Conservation (phyloP, 257 asterid genomes). For the Penstemon davidsonii region DNA sequence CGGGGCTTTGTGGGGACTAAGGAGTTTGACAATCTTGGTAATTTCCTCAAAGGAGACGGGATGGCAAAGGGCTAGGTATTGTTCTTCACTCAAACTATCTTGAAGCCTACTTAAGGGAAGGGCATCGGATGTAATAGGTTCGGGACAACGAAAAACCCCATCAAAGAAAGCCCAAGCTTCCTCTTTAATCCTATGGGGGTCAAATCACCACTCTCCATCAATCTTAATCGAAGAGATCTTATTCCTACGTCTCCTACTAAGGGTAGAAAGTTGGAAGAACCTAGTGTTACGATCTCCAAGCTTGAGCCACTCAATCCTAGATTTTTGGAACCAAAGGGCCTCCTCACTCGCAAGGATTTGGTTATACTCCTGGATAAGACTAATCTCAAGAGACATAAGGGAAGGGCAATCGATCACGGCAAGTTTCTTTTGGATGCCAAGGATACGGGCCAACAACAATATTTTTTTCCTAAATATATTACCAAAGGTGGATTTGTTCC, state of each 20-base stretch:
- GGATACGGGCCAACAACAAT: neutral
- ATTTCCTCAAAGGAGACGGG: neutral
- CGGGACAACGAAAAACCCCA: too few relatives aligned
- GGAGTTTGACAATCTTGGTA: neutral
- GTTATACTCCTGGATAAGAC: neutral
- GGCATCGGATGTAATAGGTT: neutral
- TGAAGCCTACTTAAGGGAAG: neutral
- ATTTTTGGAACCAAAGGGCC: constrained; percentile 10
- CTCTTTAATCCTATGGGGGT: too few relatives aligned
- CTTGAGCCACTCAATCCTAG: neutral
- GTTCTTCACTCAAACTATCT: neutral
- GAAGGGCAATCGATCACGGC: neutral
- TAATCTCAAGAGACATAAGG: neutral
- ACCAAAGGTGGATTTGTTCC: neutral
- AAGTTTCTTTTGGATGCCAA: neutral
- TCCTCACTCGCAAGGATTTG: neutral
- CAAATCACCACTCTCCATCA: neutral
- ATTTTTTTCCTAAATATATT: neutral
- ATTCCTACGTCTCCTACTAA: neutral
- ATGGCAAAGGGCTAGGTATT: too few relatives aligned
- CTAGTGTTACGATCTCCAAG: neutral
- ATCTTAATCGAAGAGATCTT: neutral
- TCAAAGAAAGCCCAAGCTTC: too few relatives aligned
- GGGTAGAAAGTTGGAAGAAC: constrained; percentile 2
- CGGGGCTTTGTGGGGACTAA: neutral